Percentiles rank a stretch among this genome's conserved stretches.
phyloP scores from a whole-genome alignment of 78 protist species.

The Dictyostelium citrinum region DNA sequence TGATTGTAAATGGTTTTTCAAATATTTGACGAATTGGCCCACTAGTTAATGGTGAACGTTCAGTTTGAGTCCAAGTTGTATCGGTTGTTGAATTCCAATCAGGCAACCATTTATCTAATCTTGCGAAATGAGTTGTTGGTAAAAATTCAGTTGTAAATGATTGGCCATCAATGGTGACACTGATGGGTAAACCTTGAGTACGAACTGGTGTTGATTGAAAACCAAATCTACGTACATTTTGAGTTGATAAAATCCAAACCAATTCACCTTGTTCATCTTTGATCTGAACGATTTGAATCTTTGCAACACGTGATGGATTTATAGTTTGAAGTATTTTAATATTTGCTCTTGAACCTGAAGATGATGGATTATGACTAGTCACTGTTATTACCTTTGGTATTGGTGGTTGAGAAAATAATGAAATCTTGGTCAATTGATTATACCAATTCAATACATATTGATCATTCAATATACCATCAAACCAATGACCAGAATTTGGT shows the following conservation, averaged over 20 bases:
- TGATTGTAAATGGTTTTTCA: constrained; percentile 44
- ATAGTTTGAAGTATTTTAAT: constrained; percentile 21
- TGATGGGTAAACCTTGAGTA: neutral
- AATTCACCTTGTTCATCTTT: neutral
- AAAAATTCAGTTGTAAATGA: neutral
- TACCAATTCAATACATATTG: constrained; percentile 18
- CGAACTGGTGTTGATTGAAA: neutral
- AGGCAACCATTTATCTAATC: neutral
- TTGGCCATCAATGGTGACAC: neutral
- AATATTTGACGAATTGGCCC: constrained; percentile 52
- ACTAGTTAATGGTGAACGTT: constrained; percentile 29
- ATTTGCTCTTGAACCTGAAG: constrained; percentile 30
- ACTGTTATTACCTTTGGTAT: constrained; percentile 4
- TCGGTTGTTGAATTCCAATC: constrained; percentile 13
- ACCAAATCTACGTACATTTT: constrained; percentile 56
- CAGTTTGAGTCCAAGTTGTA: neutral
- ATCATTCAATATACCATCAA: constrained; percentile 69
- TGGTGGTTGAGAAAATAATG: neutral
- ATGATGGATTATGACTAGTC: constrained; percentile 13
- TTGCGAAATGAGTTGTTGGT: neutral
- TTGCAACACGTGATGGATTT: neutral
- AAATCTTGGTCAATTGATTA: neutral
- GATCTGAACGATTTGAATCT: neutral
- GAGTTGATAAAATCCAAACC: constrained; percentile 22
- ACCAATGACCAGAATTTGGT: constrained; percentile 72